Evolutionary conservation across 192 early-diverging fungal species (phyloP), one percentile per base, ranked within the genome.

Genomic region (Ambispora gerdemannii): DNA sequence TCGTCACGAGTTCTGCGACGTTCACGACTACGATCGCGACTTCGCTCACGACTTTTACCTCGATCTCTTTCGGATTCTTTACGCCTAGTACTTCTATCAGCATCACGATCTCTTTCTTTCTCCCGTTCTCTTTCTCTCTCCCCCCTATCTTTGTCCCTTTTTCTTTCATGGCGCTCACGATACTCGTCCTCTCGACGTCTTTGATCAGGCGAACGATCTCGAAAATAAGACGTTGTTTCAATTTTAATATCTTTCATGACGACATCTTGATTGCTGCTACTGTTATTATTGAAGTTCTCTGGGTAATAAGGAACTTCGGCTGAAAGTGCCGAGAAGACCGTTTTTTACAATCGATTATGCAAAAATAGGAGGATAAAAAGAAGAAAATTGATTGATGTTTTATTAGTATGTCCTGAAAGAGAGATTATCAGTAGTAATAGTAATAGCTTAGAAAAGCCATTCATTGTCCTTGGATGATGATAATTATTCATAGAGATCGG

Each of bases 91-190:
- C 81, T 67, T 50, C 72, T 76, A 32, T 74, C 75, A 55, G 75
- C 61, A 3, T 77, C 75, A 20, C 80, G 70, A 3, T 81, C 75
- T 36, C 67, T 32, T 2, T 73, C 71, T 36, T 71, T 72, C 19
- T 82, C 76, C 31, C 75, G 43, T 38, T 83, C 84, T 11, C 77
- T 73, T 13, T 79, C 74, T 11, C 73, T 66, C 22, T 63, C 78
- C 4, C 68, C 32, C 25, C 27, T 67, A 24, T 67, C 65, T 53
- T 19, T 59, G 11, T 77, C 68, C 15, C 70, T 47, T 47, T 78
- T 65, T 67, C 72, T 75, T 50, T 78, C 76, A 7, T 75, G 74
- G 10, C 76, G 73, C 28, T 79, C 80, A 13, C 71, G 52, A 59
- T 67, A 60, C 59, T 77, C 74, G 6, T 76, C 63, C 28, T 80